Percentiles rank a stretch among this genome's conserved stretches.
These are phyloP conservation scores for Claviceps pazoutovae DNA, from an alignment of 2,329 filamentous ascomycete genomes.

Conservation along the genomic window DNA sequence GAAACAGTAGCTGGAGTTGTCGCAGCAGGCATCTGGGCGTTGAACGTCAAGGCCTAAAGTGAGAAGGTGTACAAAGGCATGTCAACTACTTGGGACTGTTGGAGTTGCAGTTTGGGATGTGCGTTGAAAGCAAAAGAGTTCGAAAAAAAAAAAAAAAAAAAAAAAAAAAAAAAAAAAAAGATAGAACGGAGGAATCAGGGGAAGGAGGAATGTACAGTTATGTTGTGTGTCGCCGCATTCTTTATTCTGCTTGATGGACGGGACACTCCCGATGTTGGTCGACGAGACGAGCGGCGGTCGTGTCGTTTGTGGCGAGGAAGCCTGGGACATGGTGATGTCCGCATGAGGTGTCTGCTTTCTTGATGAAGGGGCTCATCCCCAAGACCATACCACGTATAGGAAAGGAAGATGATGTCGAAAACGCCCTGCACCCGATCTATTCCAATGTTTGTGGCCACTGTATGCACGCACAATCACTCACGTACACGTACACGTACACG, in stretches of 20 bases:
- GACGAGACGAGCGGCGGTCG: not conserved
- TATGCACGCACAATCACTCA: no score
- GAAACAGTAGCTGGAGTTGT: constrained; percentile 32
- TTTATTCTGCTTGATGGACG: constrained; percentile 13
- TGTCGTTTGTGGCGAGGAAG: not conserved
- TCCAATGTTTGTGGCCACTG: no score
- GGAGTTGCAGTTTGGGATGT: no score
- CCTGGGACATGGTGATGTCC: not conserved
- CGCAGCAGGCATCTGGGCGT: constrained; percentile 25
- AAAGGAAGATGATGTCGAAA: not conserved
- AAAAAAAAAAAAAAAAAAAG: no score
- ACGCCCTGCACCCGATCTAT: no score
- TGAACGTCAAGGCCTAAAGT: constrained; percentile 28
- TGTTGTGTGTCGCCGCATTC: constrained; percentile 16
- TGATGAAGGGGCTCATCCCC: not conserved
- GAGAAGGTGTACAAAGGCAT: not conserved
- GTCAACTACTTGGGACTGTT: not conserved
- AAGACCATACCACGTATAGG: not conserved
- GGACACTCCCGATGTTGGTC: constrained; percentile 5
- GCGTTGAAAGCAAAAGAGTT: no score
- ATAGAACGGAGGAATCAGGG: not conserved
- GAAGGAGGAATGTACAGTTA: constrained; percentile 12
- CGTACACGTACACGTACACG: no score
- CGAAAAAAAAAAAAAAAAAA: no score
- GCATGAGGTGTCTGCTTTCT: not conserved